Base-by-base conservation (phyloP, 2,329 filamentous ascomycete species). In the Colletotrichum sp. region DNA sequence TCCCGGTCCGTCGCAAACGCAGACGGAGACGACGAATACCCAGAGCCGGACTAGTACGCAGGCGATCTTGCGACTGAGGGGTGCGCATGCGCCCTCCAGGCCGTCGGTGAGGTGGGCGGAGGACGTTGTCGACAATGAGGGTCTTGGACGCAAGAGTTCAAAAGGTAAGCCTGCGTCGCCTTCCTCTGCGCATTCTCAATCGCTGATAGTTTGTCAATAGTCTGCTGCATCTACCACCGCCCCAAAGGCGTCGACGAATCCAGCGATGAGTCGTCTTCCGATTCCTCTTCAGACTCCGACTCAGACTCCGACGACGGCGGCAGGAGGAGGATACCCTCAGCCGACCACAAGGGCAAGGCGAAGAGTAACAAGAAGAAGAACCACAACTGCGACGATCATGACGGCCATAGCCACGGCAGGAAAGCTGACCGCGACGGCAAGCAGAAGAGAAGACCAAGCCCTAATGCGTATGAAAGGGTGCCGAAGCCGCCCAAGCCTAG, bases 201-300 rank as follows among this genome's bases (percentile, higher is more conserved):
- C 43, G 15, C 61, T 70, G 18, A 57, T 47, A 7, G 4, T 7
- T 27, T 3, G 16, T 21, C 7, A 18, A 33, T 75, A 98, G 97
- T 98, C n/a, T 99, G 97, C 89, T 99, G 97, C 83, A 99, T 99
- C 83, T 99, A 98, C 85, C 96, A 98, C 86, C 94, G 94, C 74
- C 93, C 95, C 8, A 94, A 93, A 77, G 90, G 89, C 13, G 92
- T 95, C 6, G 95, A 94, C 81, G 96, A 98, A 82, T 97, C 94
- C 36, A 95, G 93, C 77, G 91, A 92, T 77, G 91, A 93, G 65
- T 91, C 90, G 5, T 90, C 87, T 0, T 89, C 87, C 16, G 89
- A 87, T 27, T 92, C 91, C 16, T 88, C 87, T 59, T 88, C 87
- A 6, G 86, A 84, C 9, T 87, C 86, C 8, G 87, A 88, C 36